A percentile compares a stretch with the other conserved stretches of the same genome.
Conservation (phyloP, 2,329 filamentous ascomycete species). For the Pseudogymnoascus sp. region DNA sequence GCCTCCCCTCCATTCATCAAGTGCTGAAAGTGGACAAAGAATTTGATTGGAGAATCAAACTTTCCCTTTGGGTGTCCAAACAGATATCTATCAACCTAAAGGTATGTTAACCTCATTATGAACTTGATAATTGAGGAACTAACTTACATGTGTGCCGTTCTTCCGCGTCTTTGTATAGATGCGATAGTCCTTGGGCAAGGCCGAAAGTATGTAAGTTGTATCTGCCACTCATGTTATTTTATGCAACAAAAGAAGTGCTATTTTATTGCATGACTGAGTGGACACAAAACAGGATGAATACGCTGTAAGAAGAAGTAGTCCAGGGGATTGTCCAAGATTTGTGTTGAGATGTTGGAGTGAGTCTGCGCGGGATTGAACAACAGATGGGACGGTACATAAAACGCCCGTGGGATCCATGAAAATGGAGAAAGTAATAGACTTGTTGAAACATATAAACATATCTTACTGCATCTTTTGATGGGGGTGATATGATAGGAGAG, state of each 20-base stretch:
- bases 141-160: not conserved
- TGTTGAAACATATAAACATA: not conserved
- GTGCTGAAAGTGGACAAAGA: slow-evolving; percentile 9
- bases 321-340: not conserved
- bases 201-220: not conserved
- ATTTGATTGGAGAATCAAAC: slow-evolving; percentile 11
- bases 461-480: not conserved
- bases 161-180: not conserved
- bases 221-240: not conserved
- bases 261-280: not conserved
- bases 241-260: not conserved
- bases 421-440: not conserved
- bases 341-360: not conserved
- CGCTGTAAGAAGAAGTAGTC: not conserved
- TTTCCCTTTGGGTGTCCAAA: slow-evolving; percentile 9
- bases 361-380: not conserved
- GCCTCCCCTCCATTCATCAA: slow-evolving; percentile 8
- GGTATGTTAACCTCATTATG: not conserved
- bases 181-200: not conserved
- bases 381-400: not conserved
- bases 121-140: not conserved
- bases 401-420: no score
- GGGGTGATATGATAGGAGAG: not conserved
- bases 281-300: not conserved
- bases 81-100: slow-evolving; percentile 9